Conservation (phyloP, 2,329 filamentous ascomycete genomes). For the Paraconiothyrium brasiliense region DNA sequence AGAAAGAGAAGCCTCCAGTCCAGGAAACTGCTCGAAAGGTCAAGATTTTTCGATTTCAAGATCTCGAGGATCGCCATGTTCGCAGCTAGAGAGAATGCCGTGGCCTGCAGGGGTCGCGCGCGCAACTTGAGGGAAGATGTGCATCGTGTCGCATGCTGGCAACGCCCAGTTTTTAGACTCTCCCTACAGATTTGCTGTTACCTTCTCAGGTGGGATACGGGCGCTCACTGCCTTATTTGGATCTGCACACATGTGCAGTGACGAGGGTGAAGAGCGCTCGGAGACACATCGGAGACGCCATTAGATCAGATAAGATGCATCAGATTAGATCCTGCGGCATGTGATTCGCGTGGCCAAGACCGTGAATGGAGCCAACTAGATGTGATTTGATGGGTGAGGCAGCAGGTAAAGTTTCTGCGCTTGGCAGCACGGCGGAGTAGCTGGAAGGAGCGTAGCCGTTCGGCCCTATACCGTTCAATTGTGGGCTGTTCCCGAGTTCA, state of each 20-base stretch:
- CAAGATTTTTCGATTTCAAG: background rate
- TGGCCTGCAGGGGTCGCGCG: background rate
- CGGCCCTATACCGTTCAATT: background rate
- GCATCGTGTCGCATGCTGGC: background rate
- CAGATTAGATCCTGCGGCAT: slow-evolving; percentile 12
- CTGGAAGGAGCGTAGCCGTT: background rate
- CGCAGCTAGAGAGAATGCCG: background rate
- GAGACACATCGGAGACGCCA: slow-evolving; percentile 11
- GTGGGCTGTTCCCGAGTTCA: background rate
- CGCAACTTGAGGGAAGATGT: background rate
- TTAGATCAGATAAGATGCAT: slow-evolving; percentile 19
- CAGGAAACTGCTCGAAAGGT: background rate
- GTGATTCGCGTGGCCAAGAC: background rate
- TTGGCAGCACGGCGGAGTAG: slow-evolving; percentile 2
- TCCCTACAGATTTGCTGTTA: background rate
- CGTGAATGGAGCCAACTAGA: background rate
- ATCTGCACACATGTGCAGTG: slow-evolving; percentile 1
- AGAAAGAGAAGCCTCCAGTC: slow-evolving; percentile 9
- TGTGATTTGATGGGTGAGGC: background rate
- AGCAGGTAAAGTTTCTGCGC: slow-evolving; percentile 6
- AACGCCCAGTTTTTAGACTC: background rate
- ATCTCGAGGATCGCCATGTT: slow-evolving; percentile 10
- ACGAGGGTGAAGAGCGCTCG: slow-evolving; percentile 5
- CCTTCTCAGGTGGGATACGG: background rate
- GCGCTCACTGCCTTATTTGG: slow-evolving; percentile 5